A percentile compares a stretch with the other conserved stretches of the same genome.
Evolutionary conservation across 257 asterid species (phyloP).

Genomic region (Solanum piurae): DNA sequence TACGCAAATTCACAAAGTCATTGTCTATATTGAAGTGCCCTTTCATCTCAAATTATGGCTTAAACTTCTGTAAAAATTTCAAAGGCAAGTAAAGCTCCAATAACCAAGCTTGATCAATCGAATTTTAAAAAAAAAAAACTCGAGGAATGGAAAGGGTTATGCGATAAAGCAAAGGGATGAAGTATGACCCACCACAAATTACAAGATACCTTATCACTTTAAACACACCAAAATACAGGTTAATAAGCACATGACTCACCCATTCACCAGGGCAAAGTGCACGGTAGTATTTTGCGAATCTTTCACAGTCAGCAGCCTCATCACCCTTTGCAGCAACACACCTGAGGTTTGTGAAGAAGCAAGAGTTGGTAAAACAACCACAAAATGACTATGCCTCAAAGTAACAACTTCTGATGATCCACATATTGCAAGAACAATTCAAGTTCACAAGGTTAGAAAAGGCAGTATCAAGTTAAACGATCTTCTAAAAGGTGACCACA

Average conservation of each 20-base stretch:
- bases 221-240: background rate
- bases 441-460: background rate
- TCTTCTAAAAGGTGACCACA: background rate
- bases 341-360: conserved; percentile 19
- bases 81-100: background rate
- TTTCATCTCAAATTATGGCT: background rate
- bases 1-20: background rate
- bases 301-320: conserved; percentile 47
- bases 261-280: conserved; percentile 94
- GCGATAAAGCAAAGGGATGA: background rate
- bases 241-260: conserved; percentile 32
- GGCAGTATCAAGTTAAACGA: background rate
- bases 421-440: background rate
- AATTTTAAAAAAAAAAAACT: no score
- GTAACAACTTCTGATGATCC: background rate
- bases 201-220: background rate
- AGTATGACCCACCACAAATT: background rate
- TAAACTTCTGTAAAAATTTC: background rate
- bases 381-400: background rate
- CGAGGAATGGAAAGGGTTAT: background rate
- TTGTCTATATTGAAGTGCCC: background rate
- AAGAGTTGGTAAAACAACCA: background rate
- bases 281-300: conserved; percentile 60
- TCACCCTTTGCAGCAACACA: conserved; percentile 73
- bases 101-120: no score